phyloP scores from a whole-genome alignment of 2,329 filamentous ascomycete species.

The Passalora sequoiae region DNA sequence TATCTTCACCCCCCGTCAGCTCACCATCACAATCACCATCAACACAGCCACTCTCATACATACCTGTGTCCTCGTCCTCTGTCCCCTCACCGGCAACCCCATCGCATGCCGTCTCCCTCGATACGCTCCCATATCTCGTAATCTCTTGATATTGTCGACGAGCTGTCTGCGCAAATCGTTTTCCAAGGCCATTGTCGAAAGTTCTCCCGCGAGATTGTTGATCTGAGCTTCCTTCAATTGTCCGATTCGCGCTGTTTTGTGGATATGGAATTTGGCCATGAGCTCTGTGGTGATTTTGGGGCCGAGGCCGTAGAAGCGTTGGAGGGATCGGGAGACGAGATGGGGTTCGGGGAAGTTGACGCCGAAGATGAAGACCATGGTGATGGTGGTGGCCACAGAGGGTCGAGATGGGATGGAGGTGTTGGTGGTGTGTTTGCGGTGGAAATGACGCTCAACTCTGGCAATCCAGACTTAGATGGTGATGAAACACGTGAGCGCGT shows the following conservation, averaged over 20 bases:
- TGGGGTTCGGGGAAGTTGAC: conserved; percentile 78
- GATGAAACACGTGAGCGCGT: not conserved
- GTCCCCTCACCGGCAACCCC: conserved; percentile 83
- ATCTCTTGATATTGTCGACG: conserved; percentile 74
- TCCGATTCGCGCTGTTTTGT: conserved; percentile 74
- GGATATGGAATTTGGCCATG: conserved; percentile 84
- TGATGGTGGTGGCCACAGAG: conserved; percentile 4
- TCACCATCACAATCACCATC: not conserved
- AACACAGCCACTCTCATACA: conserved; percentile 14
- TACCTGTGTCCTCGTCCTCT: conserved; percentile 75
- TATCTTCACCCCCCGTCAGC: conserved; percentile 46
- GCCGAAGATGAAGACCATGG: conserved; percentile 64
- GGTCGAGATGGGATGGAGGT: too few relatives aligned
- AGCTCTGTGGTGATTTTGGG: conserved; percentile 64
- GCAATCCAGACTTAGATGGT: not conserved
- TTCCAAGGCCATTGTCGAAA: conserved; percentile 90
- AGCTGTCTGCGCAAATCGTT: conserved; percentile 75
- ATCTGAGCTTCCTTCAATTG: conserved; percentile 69
- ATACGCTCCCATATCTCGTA: conserved; percentile 89
- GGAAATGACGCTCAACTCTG: not conserved
- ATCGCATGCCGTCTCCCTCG: conserved; percentile 87
- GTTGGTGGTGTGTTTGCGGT: too few relatives aligned
- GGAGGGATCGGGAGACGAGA: conserved; percentile 65
- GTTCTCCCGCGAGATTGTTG: conserved; percentile 73
- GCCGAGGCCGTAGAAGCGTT: conserved; percentile 82